Conservation (phyloP, 495 filamentous ascomycete genomes). For the Aspergillus hancockii region DNA sequence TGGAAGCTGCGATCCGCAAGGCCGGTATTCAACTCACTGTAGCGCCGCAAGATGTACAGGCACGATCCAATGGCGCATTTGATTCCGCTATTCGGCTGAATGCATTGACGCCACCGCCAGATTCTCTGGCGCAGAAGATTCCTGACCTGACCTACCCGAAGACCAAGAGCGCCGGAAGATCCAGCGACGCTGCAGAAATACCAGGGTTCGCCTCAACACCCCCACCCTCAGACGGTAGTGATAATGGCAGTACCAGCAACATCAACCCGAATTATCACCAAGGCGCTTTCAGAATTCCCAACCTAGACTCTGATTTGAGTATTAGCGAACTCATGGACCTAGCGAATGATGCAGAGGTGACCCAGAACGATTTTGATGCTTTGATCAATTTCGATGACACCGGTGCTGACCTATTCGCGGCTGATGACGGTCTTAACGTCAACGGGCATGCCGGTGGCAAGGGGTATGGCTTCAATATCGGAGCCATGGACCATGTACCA, state of each 20-base stretch:
- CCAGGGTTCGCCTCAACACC: conserved; percentile 42
- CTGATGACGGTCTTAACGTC: conserved; percentile 27
- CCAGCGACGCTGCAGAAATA: conserved; percentile 23
- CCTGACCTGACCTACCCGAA: conserved; percentile 46
- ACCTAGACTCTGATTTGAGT: conserved; percentile 39
- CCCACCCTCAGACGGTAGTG: conserved; percentile 46
- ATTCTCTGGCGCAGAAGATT: conserved; percentile 46
- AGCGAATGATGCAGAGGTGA: conserved; percentile 51
- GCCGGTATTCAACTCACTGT: conserved; percentile 62
- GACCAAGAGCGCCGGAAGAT: conserved; percentile 16
- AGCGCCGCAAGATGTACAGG: conserved; percentile 41
- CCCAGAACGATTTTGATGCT: conserved; percentile 51
- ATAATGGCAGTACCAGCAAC: conserved; percentile 48
- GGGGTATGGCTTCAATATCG: conserved; percentile 26
- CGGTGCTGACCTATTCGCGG: conserved; percentile 38
- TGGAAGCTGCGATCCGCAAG: conserved; percentile 81
- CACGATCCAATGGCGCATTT: conserved; percentile 24
- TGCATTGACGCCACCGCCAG: conserved; percentile 46
- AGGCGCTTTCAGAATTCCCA: conserved; percentile 38
- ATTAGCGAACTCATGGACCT: conserved; percentile 48
- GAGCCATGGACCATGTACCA: conserved; percentile 24
- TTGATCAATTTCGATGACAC: conserved; percentile 51
- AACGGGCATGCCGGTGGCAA: conserved; percentile 13
- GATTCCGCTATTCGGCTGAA: conserved; percentile 29
- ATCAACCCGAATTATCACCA: conserved; percentile 36